phyloP scores from a whole-genome alignment of 2,329 filamentous ascomycete genomes.

The Aspergillus nomiae region DNA sequence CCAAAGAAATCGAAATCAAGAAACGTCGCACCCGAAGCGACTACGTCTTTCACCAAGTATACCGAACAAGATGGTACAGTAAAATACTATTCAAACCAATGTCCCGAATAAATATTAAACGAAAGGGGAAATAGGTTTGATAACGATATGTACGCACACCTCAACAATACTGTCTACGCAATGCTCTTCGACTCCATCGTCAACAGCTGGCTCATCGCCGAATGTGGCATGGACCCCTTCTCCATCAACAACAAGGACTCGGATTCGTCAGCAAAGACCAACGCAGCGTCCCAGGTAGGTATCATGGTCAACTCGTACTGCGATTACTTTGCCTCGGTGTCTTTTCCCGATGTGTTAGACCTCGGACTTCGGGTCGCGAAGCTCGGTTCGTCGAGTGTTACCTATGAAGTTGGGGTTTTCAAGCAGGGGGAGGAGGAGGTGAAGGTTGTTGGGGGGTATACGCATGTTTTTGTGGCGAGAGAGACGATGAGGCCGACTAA shows the following conservation, averaged over 20 bases:
- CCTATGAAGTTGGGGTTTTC: conserved; percentile 88
- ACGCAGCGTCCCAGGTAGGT: conserved; percentile 62
- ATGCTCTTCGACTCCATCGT: conserved; percentile 87
- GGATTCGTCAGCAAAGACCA: conserved; percentile 1
- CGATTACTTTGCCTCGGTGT: conserved; percentile 79
- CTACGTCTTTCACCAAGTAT: conserved; percentile 78
- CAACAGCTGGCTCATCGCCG: conserved; percentile 81
- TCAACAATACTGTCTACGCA: conserved; percentile 89
- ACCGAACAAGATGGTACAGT: conserved; percentile 78
- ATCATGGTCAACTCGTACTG: conserved; percentile 84
- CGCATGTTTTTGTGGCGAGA: conserved; percentile 86
- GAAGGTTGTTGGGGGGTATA: conserved; percentile 81
- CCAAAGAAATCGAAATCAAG: conserved; percentile 53
- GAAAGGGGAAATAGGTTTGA: conserved; percentile 64
- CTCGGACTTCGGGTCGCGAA: conserved; percentile 80
- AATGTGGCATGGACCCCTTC: conserved; percentile 74
- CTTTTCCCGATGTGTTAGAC: conserved; percentile 80
- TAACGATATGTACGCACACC: conserved; percentile 93
- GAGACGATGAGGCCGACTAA: conserved; percentile 67
- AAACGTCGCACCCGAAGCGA: conserved; percentile 64
- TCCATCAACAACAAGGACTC: conserved; percentile 43
- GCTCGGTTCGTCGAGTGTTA: conserved; percentile 82
- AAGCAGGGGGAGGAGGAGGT: conserved; percentile 71
- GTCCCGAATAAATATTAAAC: conserved; percentile 4
- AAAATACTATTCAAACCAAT: conserved; percentile 1